Conservation (phyloP, 2,329 filamentous ascomycete species). For the Mariannaea elegans region DNA sequence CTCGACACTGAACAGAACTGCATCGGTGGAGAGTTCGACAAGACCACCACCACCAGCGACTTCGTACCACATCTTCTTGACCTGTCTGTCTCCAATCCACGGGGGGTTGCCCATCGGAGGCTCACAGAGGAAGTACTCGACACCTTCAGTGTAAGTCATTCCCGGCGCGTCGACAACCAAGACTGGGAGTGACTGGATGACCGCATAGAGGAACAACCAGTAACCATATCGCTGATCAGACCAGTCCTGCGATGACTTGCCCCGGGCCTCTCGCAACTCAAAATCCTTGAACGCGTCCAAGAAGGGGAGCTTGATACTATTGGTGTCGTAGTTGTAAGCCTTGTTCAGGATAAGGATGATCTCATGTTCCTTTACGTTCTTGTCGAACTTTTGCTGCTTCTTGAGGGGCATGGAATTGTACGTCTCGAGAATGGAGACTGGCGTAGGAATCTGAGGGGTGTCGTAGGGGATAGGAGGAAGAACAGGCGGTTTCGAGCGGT, state of each 20-base stretch:
- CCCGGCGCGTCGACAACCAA: conserved; percentile 79
- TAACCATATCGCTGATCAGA: conserved; percentile 77
- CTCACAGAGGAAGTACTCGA: conserved; percentile 85
- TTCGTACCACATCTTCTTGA: conserved; percentile 78
- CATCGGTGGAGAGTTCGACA: conserved; percentile 67
- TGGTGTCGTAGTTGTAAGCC: conserved; percentile 81
- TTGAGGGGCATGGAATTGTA: conserved; percentile 73
- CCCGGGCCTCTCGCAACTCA: conserved; percentile 72
- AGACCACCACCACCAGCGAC: conserved; percentile 70
- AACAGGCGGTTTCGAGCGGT: conserved; percentile 87
- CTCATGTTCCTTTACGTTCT: conserved; percentile 81
- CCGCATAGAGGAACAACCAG: conserved; percentile 84
- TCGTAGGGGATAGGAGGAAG: conserved; percentile 93
- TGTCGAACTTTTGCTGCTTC: conserved; percentile 77
- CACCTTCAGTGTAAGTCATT: conserved; percentile 72
- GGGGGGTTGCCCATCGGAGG: conserved; percentile 76
- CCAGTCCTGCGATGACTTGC: conserved; percentile 72
- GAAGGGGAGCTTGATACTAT: conserved; percentile 67
- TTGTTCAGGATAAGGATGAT: conserved; percentile 79
- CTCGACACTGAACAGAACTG: conserved; percentile 69
- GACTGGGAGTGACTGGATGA: conserved; percentile 81
- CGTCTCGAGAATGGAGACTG: conserved; percentile 71
- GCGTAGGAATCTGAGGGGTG: conserved; percentile 77
- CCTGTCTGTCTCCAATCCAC: conserved; percentile 73
- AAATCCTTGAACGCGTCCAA: conserved; percentile 75